Percentiles rank a stretch among this genome's conserved stretches.
Evolutionary conservation across 257 asterid genomes (phyloP).

Genomic region (Striga asiatica): DNA sequence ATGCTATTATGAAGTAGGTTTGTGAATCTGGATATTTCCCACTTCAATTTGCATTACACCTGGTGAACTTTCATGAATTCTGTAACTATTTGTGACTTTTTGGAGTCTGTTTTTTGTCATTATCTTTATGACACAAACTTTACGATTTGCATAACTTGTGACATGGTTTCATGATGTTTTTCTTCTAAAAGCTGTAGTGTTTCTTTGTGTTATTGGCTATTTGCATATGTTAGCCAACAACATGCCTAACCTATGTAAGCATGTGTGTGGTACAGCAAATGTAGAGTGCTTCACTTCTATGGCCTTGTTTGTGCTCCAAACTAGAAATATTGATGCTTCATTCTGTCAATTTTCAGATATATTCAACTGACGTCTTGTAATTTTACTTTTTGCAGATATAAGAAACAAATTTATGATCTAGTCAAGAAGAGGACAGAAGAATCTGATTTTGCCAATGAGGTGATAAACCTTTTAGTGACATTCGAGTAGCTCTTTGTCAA

Average conservation of each 20-base stretch:
- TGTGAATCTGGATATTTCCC: no score
- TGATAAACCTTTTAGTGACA: conserved; percentile 19
- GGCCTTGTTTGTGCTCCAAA: not conserved
- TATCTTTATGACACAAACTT: no score
- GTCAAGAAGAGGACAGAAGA: conserved; percentile 71
- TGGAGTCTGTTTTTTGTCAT: no score
- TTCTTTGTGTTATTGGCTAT: not conserved
- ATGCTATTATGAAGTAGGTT: no score
- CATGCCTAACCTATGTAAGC: not conserved
- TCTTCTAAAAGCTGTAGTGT: not conserved
- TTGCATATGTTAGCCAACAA: not conserved
- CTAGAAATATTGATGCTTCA: not conserved
- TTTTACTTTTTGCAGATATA: conserved; percentile 46
- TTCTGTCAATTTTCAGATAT: not conserved
- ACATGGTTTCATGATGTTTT: not conserved
- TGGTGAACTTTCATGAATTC: no score
- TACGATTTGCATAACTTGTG: conserved; percentile 5
- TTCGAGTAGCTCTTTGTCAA: conserved; percentile 6
- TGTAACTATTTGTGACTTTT: no score
- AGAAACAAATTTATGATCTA: conserved; percentile 69
- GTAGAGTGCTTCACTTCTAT: conserved; percentile 11
- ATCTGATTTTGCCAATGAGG: conserved; percentile 53
- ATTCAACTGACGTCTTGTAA: not conserved
- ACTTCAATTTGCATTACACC: no score
- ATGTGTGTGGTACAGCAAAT: not conserved